phyloP scores from a whole-genome alignment of 495 filamentous ascomycete genomes.

The Cetradonia linearis region DNA sequence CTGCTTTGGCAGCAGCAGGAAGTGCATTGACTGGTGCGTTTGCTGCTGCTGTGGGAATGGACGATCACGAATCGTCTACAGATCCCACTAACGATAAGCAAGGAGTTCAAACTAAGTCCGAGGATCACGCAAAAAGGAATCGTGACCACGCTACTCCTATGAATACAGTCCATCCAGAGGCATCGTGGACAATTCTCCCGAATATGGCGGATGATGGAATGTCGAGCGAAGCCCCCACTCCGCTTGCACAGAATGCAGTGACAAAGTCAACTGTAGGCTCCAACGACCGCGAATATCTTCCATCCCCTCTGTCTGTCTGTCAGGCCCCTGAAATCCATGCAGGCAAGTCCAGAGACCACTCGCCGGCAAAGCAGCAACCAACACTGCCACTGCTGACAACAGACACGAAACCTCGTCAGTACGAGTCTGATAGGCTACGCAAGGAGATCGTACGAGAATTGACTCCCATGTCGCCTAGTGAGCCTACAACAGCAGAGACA shows the following conservation, averaged over 20 bases:
- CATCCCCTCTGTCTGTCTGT: neutral
- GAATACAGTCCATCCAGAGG: slow-evolving; percentile 17
- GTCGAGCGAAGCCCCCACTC: slow-evolving; percentile 26
- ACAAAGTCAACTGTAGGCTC: neutral
- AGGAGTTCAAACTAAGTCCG: neutral
- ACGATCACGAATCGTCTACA: slow-evolving; percentile 6
- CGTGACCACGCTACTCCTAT: neutral
- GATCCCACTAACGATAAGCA: neutral
- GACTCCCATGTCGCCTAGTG: slow-evolving; percentile 37
- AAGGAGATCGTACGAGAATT: slow-evolving; percentile 77
- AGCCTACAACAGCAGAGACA: slow-evolving; percentile 23
- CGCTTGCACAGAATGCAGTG: slow-evolving; percentile 35
- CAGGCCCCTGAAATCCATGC: neutral
- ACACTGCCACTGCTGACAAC: slow-evolving; percentile 48
- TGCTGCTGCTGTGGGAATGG: slow-evolving; percentile 18
- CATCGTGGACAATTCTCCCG: slow-evolving; percentile 6
- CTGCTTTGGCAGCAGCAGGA: slow-evolving; percentile 24
- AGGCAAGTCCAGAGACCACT: neutral
- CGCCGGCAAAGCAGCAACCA: slow-evolving; percentile 30
- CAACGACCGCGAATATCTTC: slow-evolving; percentile 14
- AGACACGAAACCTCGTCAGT: slow-evolving; percentile 46
- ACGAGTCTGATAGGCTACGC: slow-evolving; percentile 65
- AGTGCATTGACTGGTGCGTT: slow-evolving; percentile 21
- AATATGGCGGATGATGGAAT: slow-evolving; percentile 20
- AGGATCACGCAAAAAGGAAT: neutral